Percentiles rank a stretch among this genome's conserved stretches.
Conservation (phyloP, 2,329 filamentous ascomycete species). For the Xylaria sp. region DNA sequence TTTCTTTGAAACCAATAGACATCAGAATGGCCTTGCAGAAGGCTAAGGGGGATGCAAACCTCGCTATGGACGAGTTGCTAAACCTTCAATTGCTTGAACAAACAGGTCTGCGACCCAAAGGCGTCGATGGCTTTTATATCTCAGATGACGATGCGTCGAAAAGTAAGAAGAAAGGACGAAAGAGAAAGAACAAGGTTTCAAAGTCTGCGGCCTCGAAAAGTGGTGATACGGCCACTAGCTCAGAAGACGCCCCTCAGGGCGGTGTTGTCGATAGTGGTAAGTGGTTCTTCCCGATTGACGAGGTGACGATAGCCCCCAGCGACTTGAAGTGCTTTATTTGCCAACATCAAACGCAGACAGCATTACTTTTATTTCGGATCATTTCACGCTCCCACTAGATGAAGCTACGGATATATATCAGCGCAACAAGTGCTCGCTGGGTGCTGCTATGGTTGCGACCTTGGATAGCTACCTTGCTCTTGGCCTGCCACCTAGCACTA, state of each 20-base stretch:
- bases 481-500: conserved; percentile 50
- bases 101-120: conserved; percentile 70
- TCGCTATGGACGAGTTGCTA: conserved; percentile 82
- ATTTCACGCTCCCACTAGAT: conserved; percentile 55
- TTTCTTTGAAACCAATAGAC: conserved; percentile 72
- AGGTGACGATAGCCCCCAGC: background rate
- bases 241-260: conserved; percentile 27
- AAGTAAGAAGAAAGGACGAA: conserved; percentile 55
- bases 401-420: conserved; percentile 57
- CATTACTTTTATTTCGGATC: conserved; percentile 58
- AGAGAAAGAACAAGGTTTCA: conserved; percentile 46
- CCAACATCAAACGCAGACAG: conserved; percentile 49
- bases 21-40: conserved; percentile 75
- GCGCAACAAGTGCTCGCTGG: conserved; percentile 53
- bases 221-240: conserved; percentile 13
- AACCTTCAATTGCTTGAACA: conserved; percentile 83
- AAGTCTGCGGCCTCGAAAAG: conserved; percentile 34
- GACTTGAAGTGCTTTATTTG: conserved; percentile 7
- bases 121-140: conserved; percentile 83
- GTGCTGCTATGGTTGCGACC: conserved; percentile 56
- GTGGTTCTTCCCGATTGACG: conserved; percentile 11
- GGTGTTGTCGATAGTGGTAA: conserved; percentile 41
- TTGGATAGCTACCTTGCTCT: conserved; percentile 57
- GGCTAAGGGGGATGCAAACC: conserved; percentile 72
- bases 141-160: conserved; percentile 58